Base-by-base conservation (phyloP, 1,139 yeast genomes). In the Taphrina deformans region DNA sequence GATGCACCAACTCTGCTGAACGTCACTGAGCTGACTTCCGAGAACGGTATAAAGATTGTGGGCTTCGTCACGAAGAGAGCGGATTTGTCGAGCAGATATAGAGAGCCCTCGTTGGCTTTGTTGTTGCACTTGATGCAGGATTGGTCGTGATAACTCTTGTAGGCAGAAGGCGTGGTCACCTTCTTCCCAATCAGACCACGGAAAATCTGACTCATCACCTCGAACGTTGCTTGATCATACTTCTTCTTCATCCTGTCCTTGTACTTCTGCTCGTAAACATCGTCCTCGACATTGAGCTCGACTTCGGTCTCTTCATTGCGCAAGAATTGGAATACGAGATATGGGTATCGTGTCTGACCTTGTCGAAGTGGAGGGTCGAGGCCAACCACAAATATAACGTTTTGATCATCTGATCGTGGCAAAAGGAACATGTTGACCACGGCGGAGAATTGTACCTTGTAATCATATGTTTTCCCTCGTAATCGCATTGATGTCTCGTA, bases 391-490 rank as follows among this genome's bases (percentile, higher is more conserved):
- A 93, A 81, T 71, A 91, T 80, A 75, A 92, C 96, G 75, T 93
- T 96, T 60, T 89, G 81, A 69, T 91, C 97, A 75, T 95, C 99
- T 0, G 96, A 92, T 74, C 91, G 91, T 41, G 99, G 99, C 69
- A 93, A 81, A 23, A 96, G 85, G 72, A 93, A 93, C 60, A 93
- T 85, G 73, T 97, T 82, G 76, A 92, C 97, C 70, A 93, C 87
- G 74, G 90, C 96, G 73, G 86, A 83, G 77, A 89, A 93, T 75
- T 89, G 97, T 67, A 95, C 84, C 78, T 93, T 95, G 82, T 93
- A 95, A 76, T 93, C 99, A 77, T 95, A 93, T 2, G 99, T 93
- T 78, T 93, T 93, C 76, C 99, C 99, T 73, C 99, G 86, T 67
- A 93, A 82, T 75, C 99, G 86, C 77, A 95, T 84, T 52, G 96